Conservation (phyloP, 164 flowering plant genomes). For the Tetracentron sinense region DNA sequence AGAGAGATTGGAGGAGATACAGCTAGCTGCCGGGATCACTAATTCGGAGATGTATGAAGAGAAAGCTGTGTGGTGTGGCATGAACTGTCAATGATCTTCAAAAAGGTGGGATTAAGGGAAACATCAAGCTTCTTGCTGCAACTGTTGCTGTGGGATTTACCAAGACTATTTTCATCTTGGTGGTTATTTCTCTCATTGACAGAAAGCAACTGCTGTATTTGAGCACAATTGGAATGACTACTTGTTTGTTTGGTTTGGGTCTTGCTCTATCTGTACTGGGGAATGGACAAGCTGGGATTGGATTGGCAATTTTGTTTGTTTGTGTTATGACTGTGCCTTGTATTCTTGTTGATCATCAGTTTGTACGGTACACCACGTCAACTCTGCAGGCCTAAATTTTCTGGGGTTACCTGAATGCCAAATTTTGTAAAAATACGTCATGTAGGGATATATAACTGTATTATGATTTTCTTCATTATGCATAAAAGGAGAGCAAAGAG, state of each 20-base stretch:
- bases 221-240: constrained; percentile 95
- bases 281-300: constrained; percentile 37
- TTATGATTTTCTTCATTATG: too few relatives aligned
- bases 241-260: constrained; percentile 58
- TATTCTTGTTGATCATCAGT: too few relatives aligned
- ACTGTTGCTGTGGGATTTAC: constrained; percentile 88
- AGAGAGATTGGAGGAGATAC: constrained; percentile 70
- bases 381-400: too few relatives aligned
- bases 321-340: too few relatives aligned
- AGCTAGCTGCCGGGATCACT: constrained; percentile 45
- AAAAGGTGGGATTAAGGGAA: constrained; percentile 54
- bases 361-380: too few relatives aligned
- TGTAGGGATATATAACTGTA: too few relatives aligned
- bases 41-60: constrained; percentile 40
- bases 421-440: too few relatives aligned
- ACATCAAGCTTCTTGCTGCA: constrained; percentile 68
- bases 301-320: constrained; percentile 50
- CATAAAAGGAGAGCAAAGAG: too few relatives aligned
- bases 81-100: constrained; percentile 65
- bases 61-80: constrained; percentile 74
- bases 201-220: constrained; percentile 78
- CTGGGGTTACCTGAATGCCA: too few relatives aligned
- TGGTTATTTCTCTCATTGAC: constrained; percentile 76
- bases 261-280: constrained; percentile 39
- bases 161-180: constrained; percentile 70